These are phyloP conservation scores for Escovopsis sp. DNA, from an alignment of 2,329 filamentous ascomycete genomes.

Conservation along the genomic window DNA sequence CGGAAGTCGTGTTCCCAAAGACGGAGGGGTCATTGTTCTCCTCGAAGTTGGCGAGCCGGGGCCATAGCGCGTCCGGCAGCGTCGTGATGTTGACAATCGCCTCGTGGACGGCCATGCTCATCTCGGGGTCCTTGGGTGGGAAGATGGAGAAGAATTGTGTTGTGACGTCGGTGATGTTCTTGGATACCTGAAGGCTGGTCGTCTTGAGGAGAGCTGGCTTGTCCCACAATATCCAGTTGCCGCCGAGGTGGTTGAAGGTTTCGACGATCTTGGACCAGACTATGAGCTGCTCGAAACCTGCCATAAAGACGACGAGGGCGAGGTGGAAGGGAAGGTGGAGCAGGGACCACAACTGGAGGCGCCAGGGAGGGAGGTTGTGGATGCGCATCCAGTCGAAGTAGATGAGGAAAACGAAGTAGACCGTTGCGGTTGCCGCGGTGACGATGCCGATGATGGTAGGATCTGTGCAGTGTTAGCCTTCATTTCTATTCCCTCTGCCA, in stretches of 20 bases:
- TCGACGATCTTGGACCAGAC: slow-evolving; percentile 28
- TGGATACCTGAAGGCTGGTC: slow-evolving; percentile 9
- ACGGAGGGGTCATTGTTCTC: slow-evolving; percentile 4
- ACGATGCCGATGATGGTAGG: slow-evolving; percentile 25
- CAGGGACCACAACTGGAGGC: slow-evolving; percentile 43
- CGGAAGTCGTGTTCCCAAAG: slow-evolving; percentile 1
- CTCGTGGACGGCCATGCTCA: slow-evolving; percentile 8
- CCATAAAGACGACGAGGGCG: slow-evolving; percentile 46
- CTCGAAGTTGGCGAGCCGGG: slow-evolving; percentile 4
- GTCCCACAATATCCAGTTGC: slow-evolving; percentile 6
- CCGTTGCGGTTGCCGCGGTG: slow-evolving; percentile 23
- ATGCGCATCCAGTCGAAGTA: slow-evolving; percentile 52
- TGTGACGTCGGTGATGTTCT: slow-evolving; percentile 8
- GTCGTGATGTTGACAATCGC: slow-evolving; percentile 15
- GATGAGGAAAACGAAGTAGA: slow-evolving; percentile 31
- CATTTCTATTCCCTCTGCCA: slow-evolving; percentile 4
- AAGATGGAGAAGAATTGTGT: slow-evolving; percentile 14
- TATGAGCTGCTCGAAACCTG: slow-evolving; percentile 44
- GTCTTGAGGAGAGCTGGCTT: slow-evolving; percentile 5
- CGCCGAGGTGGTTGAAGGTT: slow-evolving; percentile 10
- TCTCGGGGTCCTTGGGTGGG: slow-evolving; percentile 12
- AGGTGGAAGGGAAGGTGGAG: slow-evolving; percentile 51
- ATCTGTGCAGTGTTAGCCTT: slow-evolving; percentile 6
- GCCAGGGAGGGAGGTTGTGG: slow-evolving; percentile 39
- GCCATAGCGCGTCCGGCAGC: slow-evolving; percentile 16